A percentile compares a stretch with the other conserved stretches of the same genome.
These are phyloP conservation scores for Eucalyptus regnans DNA, from an alignment of 345 rosid genomes.

Conservation along the genomic window DNA sequence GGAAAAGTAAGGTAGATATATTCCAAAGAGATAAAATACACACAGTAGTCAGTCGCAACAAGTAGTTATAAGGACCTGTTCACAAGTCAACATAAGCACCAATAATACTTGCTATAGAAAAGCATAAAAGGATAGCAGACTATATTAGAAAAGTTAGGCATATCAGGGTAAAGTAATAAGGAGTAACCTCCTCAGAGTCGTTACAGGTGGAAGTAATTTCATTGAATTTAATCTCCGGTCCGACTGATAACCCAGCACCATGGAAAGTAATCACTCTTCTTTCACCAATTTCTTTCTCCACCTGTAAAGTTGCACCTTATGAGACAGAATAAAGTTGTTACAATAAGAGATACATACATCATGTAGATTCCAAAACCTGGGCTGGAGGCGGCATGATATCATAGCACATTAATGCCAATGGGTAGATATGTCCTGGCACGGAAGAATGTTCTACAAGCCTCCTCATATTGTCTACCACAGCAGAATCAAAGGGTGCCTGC, in stretches of 20 bases:
- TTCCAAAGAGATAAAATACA: background rate
- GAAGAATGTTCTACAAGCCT: conserved; percentile 80
- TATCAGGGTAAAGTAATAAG: background rate
- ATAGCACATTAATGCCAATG: conserved; percentile 67
- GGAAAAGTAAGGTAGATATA: background rate
- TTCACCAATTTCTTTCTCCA: conserved; percentile 95
- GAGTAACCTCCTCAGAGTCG: conserved; percentile 67
- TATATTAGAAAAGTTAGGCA: background rate
- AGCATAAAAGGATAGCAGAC: background rate
- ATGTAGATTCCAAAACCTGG: conserved; percentile 25
- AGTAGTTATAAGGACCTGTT: background rate
- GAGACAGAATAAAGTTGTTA: background rate
- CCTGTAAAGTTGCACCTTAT: conserved; percentile 28
- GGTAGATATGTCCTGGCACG: conserved; percentile 71
- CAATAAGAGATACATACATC: background rate
- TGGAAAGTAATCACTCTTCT: conserved; percentile 53
- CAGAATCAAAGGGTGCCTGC: conserved; percentile 87
- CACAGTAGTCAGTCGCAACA: background rate
- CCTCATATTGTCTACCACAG: conserved; percentile 95
- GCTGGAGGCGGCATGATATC: conserved; percentile 97
- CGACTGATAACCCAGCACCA: conserved; percentile 69
- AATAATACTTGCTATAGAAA: background rate
- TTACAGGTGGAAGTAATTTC: conserved; percentile 42
- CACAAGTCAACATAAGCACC: background rate
- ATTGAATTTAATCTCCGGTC: conserved; percentile 40